Conservation (phyloP, 2,329 filamentous ascomycete genomes). For the Pseudogymnoascus sp. region DNA sequence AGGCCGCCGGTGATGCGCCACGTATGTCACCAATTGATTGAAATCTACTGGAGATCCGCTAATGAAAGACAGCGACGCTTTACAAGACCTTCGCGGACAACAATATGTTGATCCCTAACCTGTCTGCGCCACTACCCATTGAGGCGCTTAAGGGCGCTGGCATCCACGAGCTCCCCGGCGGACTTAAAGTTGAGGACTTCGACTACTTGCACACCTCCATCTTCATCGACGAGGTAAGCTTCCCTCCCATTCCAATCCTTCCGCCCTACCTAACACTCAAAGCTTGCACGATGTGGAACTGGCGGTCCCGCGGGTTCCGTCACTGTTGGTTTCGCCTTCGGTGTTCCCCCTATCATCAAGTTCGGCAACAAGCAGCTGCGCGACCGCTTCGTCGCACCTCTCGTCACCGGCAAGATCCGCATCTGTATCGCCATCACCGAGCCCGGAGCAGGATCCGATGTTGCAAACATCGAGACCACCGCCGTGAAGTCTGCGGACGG, state of each 20-base stretch:
- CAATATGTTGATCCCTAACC: slow-evolving; percentile 62
- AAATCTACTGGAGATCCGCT: background rate
- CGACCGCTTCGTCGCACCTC: slow-evolving; percentile 57
- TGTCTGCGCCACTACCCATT: slow-evolving; percentile 61
- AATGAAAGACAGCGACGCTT: slow-evolving; percentile 46
- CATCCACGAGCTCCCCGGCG: slow-evolving; percentile 57
- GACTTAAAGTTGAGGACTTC: slow-evolving; percentile 62
- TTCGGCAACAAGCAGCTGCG: slow-evolving; percentile 56
- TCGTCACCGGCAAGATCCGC: slow-evolving; percentile 57
- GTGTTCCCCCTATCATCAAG: slow-evolving; percentile 62
- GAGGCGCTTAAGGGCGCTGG: slow-evolving; percentile 57
- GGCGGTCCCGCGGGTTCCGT: slow-evolving; percentile 54
- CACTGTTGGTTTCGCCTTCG: slow-evolving; percentile 64
- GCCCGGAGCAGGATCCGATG: slow-evolving; percentile 64
- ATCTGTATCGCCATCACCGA: slow-evolving; percentile 74
- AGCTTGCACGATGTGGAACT: slow-evolving; percentile 58
- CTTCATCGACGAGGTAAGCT: slow-evolving; percentile 53
- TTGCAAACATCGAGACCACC: slow-evolving; percentile 62
- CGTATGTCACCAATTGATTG: background rate
- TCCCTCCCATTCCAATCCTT: too few species aligned
- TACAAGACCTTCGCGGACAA: slow-evolving; percentile 55
- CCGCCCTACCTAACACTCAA: slow-evolving; percentile 9
- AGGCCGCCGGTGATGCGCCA: slow-evolving; percentile 40
- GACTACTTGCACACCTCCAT: slow-evolving; percentile 64
- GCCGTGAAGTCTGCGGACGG: slow-evolving; percentile 54